Base-by-base conservation (phyloP, 768 basidiomycete genomes). In the Kwoniella dendrophila region DNA sequence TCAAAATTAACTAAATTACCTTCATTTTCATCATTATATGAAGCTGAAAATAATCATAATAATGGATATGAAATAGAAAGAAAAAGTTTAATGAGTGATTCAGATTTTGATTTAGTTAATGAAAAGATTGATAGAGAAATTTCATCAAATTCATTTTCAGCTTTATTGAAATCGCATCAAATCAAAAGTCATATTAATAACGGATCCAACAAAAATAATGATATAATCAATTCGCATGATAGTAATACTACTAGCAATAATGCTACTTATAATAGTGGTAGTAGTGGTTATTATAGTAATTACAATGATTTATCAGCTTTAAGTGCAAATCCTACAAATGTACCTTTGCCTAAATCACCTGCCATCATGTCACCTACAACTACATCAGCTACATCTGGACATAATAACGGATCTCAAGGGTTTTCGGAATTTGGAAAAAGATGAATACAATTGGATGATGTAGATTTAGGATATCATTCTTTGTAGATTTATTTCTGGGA, bases 281-380 rank as follows among this genome's bases (percentile, higher is more conserved):
- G n/a, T n/a, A n/a, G n/a, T n/a, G n/a, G n/a, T n/a, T n/a, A n/a
- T 43, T 20, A 20, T 11, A 11, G 7, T 43, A 11, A 14, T 8
- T 20, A 20, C 11, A 43, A 6, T 20, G 8, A 14, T 43, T 20
- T 11, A 43, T 20, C 6, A 43, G 6, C 41, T 5, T 43, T 43
- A 20, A 20, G 29, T 6, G 6, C 20, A 5, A 20, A 51, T 51
- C 49, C 49, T 10, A 30, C 49, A 7, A 11, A 26, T 6, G 34
- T 51, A 51, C 49, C 49, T 32, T 34, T 51, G 34, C 49, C 49
- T 0, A 32, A 34, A 51, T 51, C 49, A 32, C 49, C 49, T 32
- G 16, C 32, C 20, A n/a, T 51, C 30, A 33, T 32, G 6, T 32
- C 49, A 4, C 24, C 11, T 11, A 11, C 49, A 22, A 2, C 49